Conservation (phyloP, 306 rosid genomes). For the Vicia sativa region DNA sequence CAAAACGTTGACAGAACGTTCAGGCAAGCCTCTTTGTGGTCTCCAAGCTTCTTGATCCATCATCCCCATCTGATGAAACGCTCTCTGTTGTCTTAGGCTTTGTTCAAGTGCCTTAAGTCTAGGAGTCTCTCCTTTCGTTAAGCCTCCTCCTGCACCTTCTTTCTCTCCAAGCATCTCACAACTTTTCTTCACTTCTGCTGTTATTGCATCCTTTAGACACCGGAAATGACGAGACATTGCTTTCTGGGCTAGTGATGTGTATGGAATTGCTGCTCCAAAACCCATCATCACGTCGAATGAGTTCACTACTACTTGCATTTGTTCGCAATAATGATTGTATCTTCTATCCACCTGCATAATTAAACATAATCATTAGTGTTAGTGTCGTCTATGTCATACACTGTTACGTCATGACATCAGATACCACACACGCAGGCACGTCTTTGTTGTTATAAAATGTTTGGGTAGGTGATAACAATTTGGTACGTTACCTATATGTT, state of each 20-base stretch:
- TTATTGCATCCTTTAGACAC: conserved; percentile 84
- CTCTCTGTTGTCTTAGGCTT: conserved; percentile 91
- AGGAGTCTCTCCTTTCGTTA: conserved; percentile 98
- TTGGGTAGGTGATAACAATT: conserved; percentile 37
- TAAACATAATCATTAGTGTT: no score
- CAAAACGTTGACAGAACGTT: conserved; percentile 93
- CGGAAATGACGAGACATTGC: conserved; percentile 97
- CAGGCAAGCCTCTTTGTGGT: conserved; percentile 98
- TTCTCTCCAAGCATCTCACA: conserved; percentile 86
- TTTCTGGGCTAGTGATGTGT: conserved; percentile 90
- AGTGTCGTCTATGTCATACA: no score
- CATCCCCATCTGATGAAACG: conserved; percentile 95
- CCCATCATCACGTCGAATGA: conserved; percentile 95
- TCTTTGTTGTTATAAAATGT: no score
- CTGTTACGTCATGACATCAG: no score
- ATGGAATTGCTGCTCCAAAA: conserved; percentile 86
- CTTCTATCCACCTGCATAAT: conserved; percentile 80
- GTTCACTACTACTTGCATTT: conserved; percentile 96
- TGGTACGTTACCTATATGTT: conserved; percentile 44
- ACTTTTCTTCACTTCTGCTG: conserved; percentile 70
- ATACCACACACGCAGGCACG: no score
- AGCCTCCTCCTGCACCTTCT: conserved; percentile 75
- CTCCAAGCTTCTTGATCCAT: conserved; percentile 99
- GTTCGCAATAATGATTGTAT: conserved; percentile 91
- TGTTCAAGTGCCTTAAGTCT: conserved; percentile 82